Evolutionary conservation across 805 yeast genomes (phyloP), one percentile per base, ranked within the genome.

Genomic region (Ogataea sp.): DNA sequence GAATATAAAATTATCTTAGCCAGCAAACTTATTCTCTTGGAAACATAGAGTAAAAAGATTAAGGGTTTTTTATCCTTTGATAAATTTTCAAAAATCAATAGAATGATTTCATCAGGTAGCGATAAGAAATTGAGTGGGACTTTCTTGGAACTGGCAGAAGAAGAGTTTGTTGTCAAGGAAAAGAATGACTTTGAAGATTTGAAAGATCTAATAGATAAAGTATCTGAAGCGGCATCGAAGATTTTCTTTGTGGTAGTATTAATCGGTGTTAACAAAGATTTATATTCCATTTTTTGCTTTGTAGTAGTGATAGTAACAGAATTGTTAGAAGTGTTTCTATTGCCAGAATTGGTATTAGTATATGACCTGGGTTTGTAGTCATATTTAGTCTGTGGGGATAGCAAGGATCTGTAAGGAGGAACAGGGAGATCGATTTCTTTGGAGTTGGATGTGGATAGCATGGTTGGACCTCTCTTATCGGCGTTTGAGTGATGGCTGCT

Each of bases 1-100:
- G 62, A 51, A 55, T 84, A 87, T 10, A 86, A 58, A 20, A 68
- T 64, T 5, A 70, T 70, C 46, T 76, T 73, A 2, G 80, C 70
- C 6, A 75, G 60, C 26, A 52, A 55, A 53, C 78, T 71, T 47
- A 82, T 70, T 27, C 59, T 51, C 41, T 64, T 71, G 53, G 69
- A 67, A 7, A 80, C 77, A 40, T 70, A 73, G 13, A 84, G 56
- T 41, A 74, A 61, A 35, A 53, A 53, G 0, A 75, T 62, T 23
- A 70, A 53, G 44, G 75, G 48, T 39, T 51, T 49, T 44, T 70
- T 68, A 27, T 68, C 71, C 21, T 55, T 44, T 26, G 50, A 53
- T 15, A 70, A 47, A 3, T 44, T 41, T 25, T 38, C 32, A 40
- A 75, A 62, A 10, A 74, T 58, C 29, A 55, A 43, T 29, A 58